Conservation (phyloP, 139 green algal species). For the Micractinium sp. region DNA sequence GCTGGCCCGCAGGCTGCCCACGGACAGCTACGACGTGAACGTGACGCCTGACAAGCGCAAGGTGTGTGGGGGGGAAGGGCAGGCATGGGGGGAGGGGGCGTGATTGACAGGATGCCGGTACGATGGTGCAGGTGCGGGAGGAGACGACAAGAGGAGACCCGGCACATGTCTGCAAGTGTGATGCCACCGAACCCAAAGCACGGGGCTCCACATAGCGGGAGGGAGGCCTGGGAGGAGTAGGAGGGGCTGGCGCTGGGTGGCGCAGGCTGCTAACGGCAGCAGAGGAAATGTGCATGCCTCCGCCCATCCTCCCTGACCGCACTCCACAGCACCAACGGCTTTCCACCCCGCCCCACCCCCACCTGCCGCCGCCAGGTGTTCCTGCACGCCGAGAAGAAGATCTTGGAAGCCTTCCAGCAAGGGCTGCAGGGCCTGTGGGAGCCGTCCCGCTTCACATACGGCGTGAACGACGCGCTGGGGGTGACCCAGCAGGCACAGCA, state of each 20-base stretch:
- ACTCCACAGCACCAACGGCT: background rate
- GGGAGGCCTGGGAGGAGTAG: too few relatives aligned
- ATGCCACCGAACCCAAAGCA: too few relatives aligned
- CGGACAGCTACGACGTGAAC: conserved; percentile 87
- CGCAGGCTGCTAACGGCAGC: background rate
- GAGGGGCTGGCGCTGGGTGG: too few relatives aligned
- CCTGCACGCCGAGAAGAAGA: conserved; percentile 45
- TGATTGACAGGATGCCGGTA: too few relatives aligned
- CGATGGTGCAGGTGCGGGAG: too few relatives aligned
- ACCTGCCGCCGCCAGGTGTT: background rate
- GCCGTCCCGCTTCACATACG: conserved; percentile 71
- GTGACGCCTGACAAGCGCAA: conserved; percentile 97
- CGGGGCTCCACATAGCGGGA: too few relatives aligned
- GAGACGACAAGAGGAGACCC: too few relatives aligned
- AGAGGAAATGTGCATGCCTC: background rate
- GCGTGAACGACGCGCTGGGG: conserved; percentile 45
- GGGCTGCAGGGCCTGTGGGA: conserved; percentile 54
- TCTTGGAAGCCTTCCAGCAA: conserved; percentile 66
- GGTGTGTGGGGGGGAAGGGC: conserved; percentile 69
- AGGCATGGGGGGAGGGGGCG: too few relatives aligned
- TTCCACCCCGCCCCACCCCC: background rate
- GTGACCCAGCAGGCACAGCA: conserved; percentile 18
- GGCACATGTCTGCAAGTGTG: too few relatives aligned
- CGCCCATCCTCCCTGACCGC: background rate
- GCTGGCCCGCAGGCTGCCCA: conserved; percentile 32